Base-by-base conservation (phyloP, 106 monocot species). In the Phalaenopsis aphrodite region DNA sequence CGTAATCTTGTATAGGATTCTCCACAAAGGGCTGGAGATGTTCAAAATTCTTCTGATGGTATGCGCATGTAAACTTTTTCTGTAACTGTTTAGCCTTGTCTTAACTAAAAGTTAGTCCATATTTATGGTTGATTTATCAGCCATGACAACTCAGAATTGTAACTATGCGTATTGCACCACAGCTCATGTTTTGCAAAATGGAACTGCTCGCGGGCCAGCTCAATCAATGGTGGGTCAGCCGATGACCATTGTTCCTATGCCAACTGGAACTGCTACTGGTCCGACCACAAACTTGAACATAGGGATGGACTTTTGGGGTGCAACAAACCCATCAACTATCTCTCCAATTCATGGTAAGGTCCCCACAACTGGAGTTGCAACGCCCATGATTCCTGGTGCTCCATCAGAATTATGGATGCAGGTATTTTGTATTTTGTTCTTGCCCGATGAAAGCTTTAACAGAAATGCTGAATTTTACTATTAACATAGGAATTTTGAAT, bases 221-320 rank as follows among this genome's bases (percentile, higher is more conserved):
- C 88, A 87, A 4, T 23, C 76, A 69, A n/a, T 79, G n/a, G 41
- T 82, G 55, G 86, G 81, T 78, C 90, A 85, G 43, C 42, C 86
- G 19, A 56, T 90, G 73, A n/a, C 93, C 6, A 84, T 88, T 68
- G 83, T 91, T 66, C 57, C 83, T 83, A 84, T 68, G 80, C 75
- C 82, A 42, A 78, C 87, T 69, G 84, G 78, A 79, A 79, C 56
- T 1, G 56, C 87, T 79, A 68, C 79, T 78, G 83, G 86, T 47
- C 93, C 93, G 24, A 87, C 90, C 19, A 91, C 93, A 55, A 93
- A 89, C 77, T 84, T 93, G 77, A 91, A 93, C 79, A 93, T 93
- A 41, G 90, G 93, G n/a, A 93, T 93, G 86, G 90, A 93, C 66
- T 93, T 88, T 52, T 93, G 93, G 93, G 83, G 82, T 57, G 76